Evolutionary conservation across 768 basidiomycete species (phyloP), one percentile per base, ranked within the genome.

Genomic region (Mycena belliarum): DNA sequence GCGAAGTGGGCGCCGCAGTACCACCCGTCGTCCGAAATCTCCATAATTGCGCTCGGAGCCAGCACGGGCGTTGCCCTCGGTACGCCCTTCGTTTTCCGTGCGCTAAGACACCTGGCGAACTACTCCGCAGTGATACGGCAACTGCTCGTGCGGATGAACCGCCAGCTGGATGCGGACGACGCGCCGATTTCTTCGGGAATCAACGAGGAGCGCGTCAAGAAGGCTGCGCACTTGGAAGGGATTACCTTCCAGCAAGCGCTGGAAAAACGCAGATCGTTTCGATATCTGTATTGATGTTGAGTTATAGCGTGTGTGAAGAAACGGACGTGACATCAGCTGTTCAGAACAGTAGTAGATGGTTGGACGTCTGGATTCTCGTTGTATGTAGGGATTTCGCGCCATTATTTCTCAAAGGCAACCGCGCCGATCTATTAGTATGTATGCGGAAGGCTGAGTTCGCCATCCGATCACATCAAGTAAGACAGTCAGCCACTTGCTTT

Each of bases 211-310:
- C 75, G 79, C 24, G 72, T 81, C 49, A 75, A 77, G 55, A 76
- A 78, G 32, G 78, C 77, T 4, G 80, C 79, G 10, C 70, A 68
- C 60, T 61, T 81, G 47, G 78, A 80, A 56, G 77, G 77, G 1
- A 74, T 82, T 26, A 70, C 75, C 4, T 68, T 76, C 49, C 74
- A 76, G 20, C 75, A 79, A 50, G 80, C 79, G 15, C 32, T 78
- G 23, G 66, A 65, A 38, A 71, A 68, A 53, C 74, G 72, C 48
- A 72, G 63, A 60, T 76, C 76, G 2, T 80, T 81, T 65, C 68
- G 78, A 8, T 81, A 80, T 62, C 65, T 80, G 7, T 72, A 75
- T 54, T 81, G 60, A 67, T 25, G 29, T 32, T 38, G 25, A 12
- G 12, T 32, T 32, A 32, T n/a, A n/a, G n/a, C n/a, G n/a, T n/a